Evolutionary conservation across 345 rosid genomes (phyloP).

Genomic region (Euphorbia lathyris): DNA sequence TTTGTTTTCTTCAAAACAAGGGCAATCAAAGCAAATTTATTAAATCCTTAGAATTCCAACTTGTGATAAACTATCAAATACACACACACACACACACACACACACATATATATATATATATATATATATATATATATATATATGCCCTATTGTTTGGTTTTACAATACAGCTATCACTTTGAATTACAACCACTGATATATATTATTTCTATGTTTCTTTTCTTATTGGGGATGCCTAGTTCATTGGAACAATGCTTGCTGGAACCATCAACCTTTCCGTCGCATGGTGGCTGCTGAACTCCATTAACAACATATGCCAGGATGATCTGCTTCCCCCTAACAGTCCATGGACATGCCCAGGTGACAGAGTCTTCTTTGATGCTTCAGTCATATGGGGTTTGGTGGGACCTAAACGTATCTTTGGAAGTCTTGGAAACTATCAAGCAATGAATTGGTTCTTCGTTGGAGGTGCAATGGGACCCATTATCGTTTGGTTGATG

Average conservation of each 20-base stretch:
- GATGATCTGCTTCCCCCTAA: conserved; percentile 62
- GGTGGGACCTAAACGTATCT: conserved; percentile 76
- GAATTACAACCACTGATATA: conserved; percentile 4
- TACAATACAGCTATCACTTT: not conserved
- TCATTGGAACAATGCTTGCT: conserved; percentile 79
- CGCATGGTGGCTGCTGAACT: conserved; percentile 81
- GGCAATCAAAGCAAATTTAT: not conserved
- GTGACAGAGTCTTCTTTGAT: conserved; percentile 81
- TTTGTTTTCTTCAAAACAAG: not conserved
- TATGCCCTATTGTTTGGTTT: not conserved
- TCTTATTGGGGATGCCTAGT: conserved; percentile 25
- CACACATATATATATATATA: too few relatives aligned
- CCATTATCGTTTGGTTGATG: conserved; percentile 57
- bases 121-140: too few relatives aligned
- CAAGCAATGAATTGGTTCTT: conserved; percentile 81
- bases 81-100: too few relatives aligned
- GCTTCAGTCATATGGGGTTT: conserved; percentile 93
- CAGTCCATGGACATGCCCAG: conserved; percentile 93
- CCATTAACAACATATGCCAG: conserved; percentile 71
- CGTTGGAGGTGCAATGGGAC: conserved; percentile 78
- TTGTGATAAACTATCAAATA: not conserved
- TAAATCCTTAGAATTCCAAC: not conserved
- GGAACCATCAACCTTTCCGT: conserved; percentile 77
- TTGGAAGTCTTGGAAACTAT: conserved; percentile 73
- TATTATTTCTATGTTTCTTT: not conserved